Conservation (phyloP, 768 basidiomycete genomes). For the Podaxis pistillaris region DNA sequence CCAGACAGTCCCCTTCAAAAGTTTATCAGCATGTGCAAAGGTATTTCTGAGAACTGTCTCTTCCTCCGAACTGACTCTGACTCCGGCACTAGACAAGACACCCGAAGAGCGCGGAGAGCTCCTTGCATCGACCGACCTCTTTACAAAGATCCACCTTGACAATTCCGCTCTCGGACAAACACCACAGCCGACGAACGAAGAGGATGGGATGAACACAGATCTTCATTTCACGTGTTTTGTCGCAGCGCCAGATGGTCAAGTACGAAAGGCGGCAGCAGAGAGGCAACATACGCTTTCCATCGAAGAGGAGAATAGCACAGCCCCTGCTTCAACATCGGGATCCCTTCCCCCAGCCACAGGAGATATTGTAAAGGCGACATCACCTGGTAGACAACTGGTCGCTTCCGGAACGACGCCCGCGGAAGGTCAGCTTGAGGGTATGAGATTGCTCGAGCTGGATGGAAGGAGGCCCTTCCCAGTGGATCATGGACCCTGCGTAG, state of each 20-base stretch:
- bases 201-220: constrained; percentile 60
- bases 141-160: constrained; percentile 74
- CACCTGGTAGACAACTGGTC: neutral
- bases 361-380: neutral
- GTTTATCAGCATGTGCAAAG: constrained; percentile 65
- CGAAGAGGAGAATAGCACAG: neutral
- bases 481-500: constrained; percentile 64
- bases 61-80: neutral
- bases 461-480: constrained; percentile 76
- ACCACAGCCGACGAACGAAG: constrained; percentile 32
- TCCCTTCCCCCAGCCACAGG: neutral
- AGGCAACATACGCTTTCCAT: neutral
- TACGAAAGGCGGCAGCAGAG: constrained; percentile 25
- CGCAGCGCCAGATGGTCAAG: constrained; percentile 49
- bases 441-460: constrained; percentile 81
- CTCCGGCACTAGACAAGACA: constrained; percentile 47
- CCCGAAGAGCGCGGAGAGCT: constrained; percentile 73
- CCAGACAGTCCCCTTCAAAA: constrained; percentile 60
- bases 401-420: constrained; percentile 1
- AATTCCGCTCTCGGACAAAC: constrained; percentile 72
- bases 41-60: constrained; percentile 29
- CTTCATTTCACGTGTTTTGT: constrained; percentile 91
- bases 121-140: constrained; percentile 74
- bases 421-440: constrained; percentile 25
- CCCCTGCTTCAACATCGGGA: neutral